Base-by-base conservation (phyloP, 1,139 yeast species). In the Diutina catenulata region DNA sequence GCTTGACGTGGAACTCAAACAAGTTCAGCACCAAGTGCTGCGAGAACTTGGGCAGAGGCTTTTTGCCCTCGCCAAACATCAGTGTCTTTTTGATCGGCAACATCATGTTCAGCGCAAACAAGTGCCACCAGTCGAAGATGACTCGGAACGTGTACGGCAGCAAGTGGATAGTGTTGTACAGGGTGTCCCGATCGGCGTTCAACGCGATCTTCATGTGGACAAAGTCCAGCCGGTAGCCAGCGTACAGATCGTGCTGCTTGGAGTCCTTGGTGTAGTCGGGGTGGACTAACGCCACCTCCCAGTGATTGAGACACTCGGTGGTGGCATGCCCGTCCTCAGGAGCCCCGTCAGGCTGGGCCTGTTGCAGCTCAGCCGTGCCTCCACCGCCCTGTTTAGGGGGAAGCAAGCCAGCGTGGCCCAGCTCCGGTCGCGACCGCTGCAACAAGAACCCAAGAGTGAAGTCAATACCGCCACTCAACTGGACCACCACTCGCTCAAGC, bases 231-330 rank as follows among this genome's bases (percentile, higher is more conserved):
- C 97, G 62, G 59, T 82, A 88, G 0, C 84, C 93, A 4, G 55
- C 53, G 50, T 79, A 88, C 0, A 95, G 83, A 54, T 91, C 97
- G 48, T 79, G 78, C n/a, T n/a, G n/a, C n/a, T n/a, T n/a, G 0
- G 51, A 56, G 2, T 58, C 53, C 9, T 62, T 48, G 3, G 82
- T 73, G 49, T 51, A 74, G 4, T 73, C 63, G 0, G 95, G 95
- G 49, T 80, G 75, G 39, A 60, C 65, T 28, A 86, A 56, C 20
- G 70, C 59, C 7, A 87, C 68, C 3, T 79, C 74, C 53, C 79
- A 80, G 55, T 88, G 96, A 0, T 93, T 86, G 3, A 13, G 8
- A n/a, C 38, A 28, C 16, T 23, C 11, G 28, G 23, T 19, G 14
- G 33, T 9, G 21, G 22, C n/a, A 24, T 57, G 65, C 43, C 76